Evolutionary conservation across 1,284 basidiomycete genomes (phyloP), one percentile per base, ranked within the genome.

Genomic region (Earliella scabrosa): DNA sequence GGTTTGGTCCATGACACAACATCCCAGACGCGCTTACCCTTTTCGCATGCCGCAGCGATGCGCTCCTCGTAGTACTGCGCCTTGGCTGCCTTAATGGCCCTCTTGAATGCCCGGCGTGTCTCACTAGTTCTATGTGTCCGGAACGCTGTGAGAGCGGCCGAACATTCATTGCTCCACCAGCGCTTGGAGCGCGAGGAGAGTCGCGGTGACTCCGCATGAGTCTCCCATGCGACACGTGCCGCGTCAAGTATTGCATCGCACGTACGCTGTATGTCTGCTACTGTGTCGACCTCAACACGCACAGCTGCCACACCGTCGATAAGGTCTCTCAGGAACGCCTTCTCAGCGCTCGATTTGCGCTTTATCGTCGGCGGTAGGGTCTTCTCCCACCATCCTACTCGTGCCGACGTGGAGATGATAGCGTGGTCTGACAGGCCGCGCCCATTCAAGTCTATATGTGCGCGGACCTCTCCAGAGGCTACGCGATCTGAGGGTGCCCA

Each of bases 1-100:
- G 53, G 53, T 9, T 46, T 39, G 1, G 39, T 31, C 53, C 47
- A 55, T 2, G 32, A 4, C 49, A 51, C 47, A 1, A 56, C 36
- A 31, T 56, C 49, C 54, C 54, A 56, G 5, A 56, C 54, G 9
- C 48, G 48, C 4, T 38, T 13, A 23, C 35, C 35, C 35, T 36
- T 36, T n/a, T 36, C 16, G n/a, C n/a, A n/a, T n/a, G n/a, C n/a
- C n/a, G n/a, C n/a, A n/a, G n/a, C n/a, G n/a, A n/a, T n/a, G n/a
- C 16, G 35, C n/a, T 9, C 35, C 10, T 36, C 35, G 35, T 10
- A 36, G 35, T 10, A n/a, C 35, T 36, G 35, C 35, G 16, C 35
- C 9, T 9, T 36, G 9, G 35, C 35, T n/a, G 16, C 35, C 35
- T 36, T n/a, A 5, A 9, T 5, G 10, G 35, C n/a, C n/a, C n/a